Conservation (phyloP, 106 monocot genomes). For the Dendrobium chrysotoxum region DNA sequence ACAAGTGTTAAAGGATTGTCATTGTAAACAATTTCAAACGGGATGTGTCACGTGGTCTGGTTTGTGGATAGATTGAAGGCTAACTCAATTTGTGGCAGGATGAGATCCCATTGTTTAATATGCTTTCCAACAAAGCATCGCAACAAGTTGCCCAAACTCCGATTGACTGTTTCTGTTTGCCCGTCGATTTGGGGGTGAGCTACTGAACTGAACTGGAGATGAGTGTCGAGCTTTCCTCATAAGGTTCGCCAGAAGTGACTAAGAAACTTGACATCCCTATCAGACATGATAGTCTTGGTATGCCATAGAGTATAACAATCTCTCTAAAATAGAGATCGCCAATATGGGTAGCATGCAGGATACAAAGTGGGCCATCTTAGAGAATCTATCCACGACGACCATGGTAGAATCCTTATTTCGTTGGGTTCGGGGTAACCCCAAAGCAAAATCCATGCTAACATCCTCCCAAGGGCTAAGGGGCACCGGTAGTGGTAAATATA, state of each 20-base stretch:
- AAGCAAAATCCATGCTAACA: constrained; percentile 4
- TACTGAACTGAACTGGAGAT: too few relatives aligned
- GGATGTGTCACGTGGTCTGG: too few relatives aligned
- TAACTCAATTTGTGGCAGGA: too few relatives aligned
- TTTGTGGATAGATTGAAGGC: too few relatives aligned
- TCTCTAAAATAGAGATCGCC: background rate
- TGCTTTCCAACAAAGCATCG: too few relatives aligned
- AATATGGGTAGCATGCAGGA: background rate
- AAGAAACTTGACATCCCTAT: background rate
- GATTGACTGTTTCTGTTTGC: too few relatives aligned
- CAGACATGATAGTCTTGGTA: background rate
- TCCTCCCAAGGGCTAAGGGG: background rate
- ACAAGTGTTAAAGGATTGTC: too few relatives aligned
- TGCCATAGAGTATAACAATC: background rate
- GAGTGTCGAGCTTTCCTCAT: background rate
- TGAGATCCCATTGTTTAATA: too few relatives aligned
- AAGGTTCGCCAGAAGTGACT: background rate
- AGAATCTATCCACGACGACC: background rate
- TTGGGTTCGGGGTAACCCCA: background rate
- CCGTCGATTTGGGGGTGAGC: too few relatives aligned
- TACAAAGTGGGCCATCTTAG: background rate
- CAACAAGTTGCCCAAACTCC: too few relatives aligned
- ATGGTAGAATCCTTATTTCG: background rate
- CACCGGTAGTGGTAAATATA: background rate
- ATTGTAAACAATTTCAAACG: too few relatives aligned